A percentile compares a stretch with the other conserved stretches of the same genome.
phyloP scores from a whole-genome alignment of 202 grass and related monocot genomes.

The Tripidium arundinaceum region DNA sequence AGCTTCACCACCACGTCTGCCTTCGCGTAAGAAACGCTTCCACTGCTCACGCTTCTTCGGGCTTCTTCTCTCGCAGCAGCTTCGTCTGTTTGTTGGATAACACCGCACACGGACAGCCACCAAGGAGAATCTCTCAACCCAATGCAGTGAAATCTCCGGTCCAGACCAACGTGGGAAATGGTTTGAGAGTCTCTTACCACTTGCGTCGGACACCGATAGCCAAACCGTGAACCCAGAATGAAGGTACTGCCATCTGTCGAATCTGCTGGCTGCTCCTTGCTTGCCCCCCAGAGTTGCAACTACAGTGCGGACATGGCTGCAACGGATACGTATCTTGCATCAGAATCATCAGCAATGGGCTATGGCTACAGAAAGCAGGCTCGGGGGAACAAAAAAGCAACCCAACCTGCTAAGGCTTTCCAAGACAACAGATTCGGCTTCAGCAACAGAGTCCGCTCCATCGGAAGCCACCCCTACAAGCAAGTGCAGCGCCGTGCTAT shows the following conservation, averaged over 20 bases:
- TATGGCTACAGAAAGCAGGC: not conserved
- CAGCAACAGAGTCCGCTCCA: conserved; percentile 71
- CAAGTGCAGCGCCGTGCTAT: conserved; percentile 37
- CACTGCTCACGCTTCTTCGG: conserved; percentile 49
- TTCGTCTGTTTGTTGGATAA: conserved; percentile 55
- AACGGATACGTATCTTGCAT: not conserved
- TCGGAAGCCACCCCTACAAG: conserved; percentile 75
- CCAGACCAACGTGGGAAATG: not conserved
- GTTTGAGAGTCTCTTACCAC: conserved; percentile 30
- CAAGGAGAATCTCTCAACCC: not conserved
- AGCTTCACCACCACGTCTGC: conserved; percentile 86
- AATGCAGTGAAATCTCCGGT: not conserved
- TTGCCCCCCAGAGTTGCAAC: conserved; percentile 77
- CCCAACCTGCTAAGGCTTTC: conserved; percentile 89
- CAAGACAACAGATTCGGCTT: conserved; percentile 70
- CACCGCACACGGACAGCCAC: no score
- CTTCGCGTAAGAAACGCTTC: conserved; percentile 68
- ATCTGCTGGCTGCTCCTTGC: conserved; percentile 83
- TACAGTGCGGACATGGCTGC: conserved; percentile 76
- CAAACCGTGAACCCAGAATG: conserved; percentile 83
- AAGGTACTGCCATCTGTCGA: conserved; percentile 78
- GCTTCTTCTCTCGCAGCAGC: conserved; percentile 78
- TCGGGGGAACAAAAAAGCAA: not conserved
- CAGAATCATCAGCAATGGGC: not conserved
- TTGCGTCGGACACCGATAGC: conserved; percentile 64